phyloP scores from a whole-genome alignment of 2,329 filamentous ascomycete species.

The Monosporascus ibericus region DNA sequence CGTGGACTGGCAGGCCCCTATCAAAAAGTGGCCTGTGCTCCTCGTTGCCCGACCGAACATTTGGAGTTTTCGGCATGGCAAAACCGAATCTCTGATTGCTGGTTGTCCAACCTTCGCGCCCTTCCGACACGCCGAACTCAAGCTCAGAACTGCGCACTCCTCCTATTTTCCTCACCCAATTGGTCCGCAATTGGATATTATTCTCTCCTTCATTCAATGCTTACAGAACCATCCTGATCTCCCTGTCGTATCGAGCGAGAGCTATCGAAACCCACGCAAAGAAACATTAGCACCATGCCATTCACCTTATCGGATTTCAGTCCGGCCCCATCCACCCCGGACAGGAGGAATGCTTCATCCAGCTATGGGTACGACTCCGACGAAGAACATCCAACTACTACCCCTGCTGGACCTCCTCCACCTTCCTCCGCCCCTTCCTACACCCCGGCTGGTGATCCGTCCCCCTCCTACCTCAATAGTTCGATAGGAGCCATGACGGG shows the following conservation, averaged over 20 bases:
- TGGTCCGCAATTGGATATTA: not conserved
- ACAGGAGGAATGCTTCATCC: constrained; percentile 29
- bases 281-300: constrained; percentile 15
- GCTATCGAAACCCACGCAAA: constrained; percentile 4
- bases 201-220: too few species aligned
- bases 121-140: not conserved
- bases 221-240: not conserved
- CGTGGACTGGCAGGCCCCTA: too few species aligned
- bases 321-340: constrained; percentile 45
- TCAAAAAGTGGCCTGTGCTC: not conserved
- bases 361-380: constrained; percentile 33
- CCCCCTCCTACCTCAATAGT: constrained; percentile 48
- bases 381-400: constrained; percentile 42
- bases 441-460: constrained; percentile 50
- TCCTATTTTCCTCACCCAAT: not conserved
- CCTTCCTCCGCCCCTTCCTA: constrained; percentile 47
- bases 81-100: constrained; percentile 9
- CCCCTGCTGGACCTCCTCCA: constrained; percentile 44
- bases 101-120: not conserved
- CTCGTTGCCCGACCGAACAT: not conserved
- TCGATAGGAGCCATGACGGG: constrained; percentile 40
- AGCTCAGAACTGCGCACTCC: not conserved
- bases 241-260: constrained; percentile 7
- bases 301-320: constrained; percentile 37
- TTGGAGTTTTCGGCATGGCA: not conserved